A percentile compares a stretch with the other conserved stretches of the same genome.
These are phyloP conservation scores for Fusarium falciforme DNA, from an alignment of 2,329 filamentous ascomycete genomes.

Conservation along the genomic window DNA sequence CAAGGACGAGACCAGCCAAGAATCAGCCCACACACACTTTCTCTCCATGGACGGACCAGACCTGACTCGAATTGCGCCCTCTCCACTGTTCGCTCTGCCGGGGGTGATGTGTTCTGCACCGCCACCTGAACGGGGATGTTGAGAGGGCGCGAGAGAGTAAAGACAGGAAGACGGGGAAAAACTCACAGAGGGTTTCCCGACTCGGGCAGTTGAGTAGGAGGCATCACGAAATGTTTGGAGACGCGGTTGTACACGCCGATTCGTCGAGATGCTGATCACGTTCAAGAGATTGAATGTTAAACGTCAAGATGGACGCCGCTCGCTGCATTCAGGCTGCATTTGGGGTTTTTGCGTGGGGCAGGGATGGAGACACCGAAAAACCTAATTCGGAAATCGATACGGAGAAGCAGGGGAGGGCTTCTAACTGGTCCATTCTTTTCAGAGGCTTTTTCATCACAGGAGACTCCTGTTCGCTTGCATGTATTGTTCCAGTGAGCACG, in stretches of 20 bases:
- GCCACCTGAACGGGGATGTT: slow-evolving; percentile 11
- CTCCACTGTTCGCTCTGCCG: slow-evolving; percentile 24
- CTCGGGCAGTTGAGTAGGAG: slow-evolving; percentile 59
- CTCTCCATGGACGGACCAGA: slow-evolving; percentile 20
- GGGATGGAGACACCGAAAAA: slow-evolving; percentile 2
- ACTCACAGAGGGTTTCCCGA: slow-evolving; percentile 62
- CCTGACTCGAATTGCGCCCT: slow-evolving; percentile 29
- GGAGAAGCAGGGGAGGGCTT: slow-evolving; percentile 9
- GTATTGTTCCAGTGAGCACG: background rate
- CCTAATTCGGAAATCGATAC: slow-evolving; percentile 16
- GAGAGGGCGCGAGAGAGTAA: background rate
- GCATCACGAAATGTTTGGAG: slow-evolving; percentile 46
- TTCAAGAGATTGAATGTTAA: slow-evolving; percentile 3
- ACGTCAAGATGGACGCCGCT: background rate
- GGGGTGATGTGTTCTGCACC: slow-evolving; percentile 20
- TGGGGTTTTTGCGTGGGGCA: slow-evolving; percentile 29
- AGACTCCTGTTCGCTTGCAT: background rate
- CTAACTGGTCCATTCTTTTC: slow-evolving; percentile 18
- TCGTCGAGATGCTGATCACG: background rate
- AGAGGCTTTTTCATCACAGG: background rate
- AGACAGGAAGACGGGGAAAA: background rate
- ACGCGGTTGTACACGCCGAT: background rate
- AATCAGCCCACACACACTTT: slow-evolving; percentile 37
- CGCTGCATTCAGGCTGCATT: slow-evolving; percentile 5
- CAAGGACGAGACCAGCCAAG: slow-evolving; percentile 21